A percentile compares a stretch with the other conserved stretches of the same genome.
Conservation (phyloP, 225 moss, liverwort and hornwort species). For the Antitrichia curtipendula region DNA sequence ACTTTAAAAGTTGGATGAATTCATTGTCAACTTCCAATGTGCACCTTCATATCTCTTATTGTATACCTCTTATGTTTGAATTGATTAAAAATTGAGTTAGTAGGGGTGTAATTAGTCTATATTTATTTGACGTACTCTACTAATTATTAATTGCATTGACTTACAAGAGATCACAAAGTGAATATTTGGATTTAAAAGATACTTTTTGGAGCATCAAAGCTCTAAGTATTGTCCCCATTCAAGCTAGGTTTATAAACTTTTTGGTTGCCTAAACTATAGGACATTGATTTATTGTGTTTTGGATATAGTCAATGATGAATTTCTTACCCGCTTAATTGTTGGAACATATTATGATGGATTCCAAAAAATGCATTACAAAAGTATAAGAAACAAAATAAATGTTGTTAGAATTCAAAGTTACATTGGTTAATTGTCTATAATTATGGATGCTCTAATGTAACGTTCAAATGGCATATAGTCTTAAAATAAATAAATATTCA, state of each 20-base stretch:
- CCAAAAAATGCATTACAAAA: not conserved
- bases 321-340: not conserved
- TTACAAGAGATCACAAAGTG: not conserved
- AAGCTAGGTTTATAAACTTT: too few relatives aligned
- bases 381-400: not conserved
- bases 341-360: not conserved
- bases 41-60: rapidly evolving
- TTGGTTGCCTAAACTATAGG: not conserved
- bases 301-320: rapidly evolving
- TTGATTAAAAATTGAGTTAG: not conserved
- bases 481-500: not conserved
- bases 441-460: not conserved
- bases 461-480: not conserved
- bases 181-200: not conserved
- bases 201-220: not conserved
- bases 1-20: not conserved
- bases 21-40: not conserved
- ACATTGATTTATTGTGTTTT: not conserved
- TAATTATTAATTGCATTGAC: not conserved
- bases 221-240: not conserved
- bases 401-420: not conserved
- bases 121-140: too few relatives aligned
- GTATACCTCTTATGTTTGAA: not conserved
- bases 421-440: not conserved
- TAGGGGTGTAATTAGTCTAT: rapidly evolving